Evolutionary conservation across 371 early-diverging fungal genomes (phyloP), one percentile per base, ranked within the genome.

Genomic region (Capillidium rhysosporum): DNA sequence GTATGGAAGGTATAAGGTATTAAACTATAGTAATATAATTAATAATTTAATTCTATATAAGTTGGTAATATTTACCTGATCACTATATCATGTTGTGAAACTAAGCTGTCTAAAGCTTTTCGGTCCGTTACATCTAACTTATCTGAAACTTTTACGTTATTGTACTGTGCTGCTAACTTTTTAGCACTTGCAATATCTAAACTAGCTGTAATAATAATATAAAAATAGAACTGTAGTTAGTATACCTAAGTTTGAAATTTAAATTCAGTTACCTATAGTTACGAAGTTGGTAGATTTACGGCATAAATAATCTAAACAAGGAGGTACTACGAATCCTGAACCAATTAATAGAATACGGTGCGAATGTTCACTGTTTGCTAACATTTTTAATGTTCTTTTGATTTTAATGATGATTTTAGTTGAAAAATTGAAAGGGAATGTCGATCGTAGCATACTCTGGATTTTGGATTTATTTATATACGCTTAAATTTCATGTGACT

Each of bases 1-100:
- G 87, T 71, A 62, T 96, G 97, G 54, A 91, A 79, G 30, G 83
- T 82, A 52, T 92, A 92, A n/a, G 97, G 95, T 2, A 96, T 82
- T 60, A 96, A 71, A 60, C 92, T 85, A 45, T n/a, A 41, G 18
- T 10, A 1, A 44, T 21, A 52, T 30, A 16, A 28, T 12, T 26
- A 47, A 54, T 20, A 18, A 1, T 14, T 25, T 34, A 14, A 12
- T 28, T 30, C n/a, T 18, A 12, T 21, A 31, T 26, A 23, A 8
- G 8, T 24, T 21, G 16, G 44, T 14, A 51, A 43, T 34, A n/a
- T 52, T 49, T 63, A 80, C 79, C 79, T 89, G 56, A 92, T 88
- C 21, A 92, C 89, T n/a, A 92, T 71, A 63, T 93, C 92, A 52
- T 84, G 73, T 30, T 74, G 70, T 41, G 69, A 67, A 26, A 96